These are phyloP conservation scores for Aspergillus sparsus DNA, from an alignment of 495 filamentous ascomycete species.

Conservation along the genomic window DNA sequence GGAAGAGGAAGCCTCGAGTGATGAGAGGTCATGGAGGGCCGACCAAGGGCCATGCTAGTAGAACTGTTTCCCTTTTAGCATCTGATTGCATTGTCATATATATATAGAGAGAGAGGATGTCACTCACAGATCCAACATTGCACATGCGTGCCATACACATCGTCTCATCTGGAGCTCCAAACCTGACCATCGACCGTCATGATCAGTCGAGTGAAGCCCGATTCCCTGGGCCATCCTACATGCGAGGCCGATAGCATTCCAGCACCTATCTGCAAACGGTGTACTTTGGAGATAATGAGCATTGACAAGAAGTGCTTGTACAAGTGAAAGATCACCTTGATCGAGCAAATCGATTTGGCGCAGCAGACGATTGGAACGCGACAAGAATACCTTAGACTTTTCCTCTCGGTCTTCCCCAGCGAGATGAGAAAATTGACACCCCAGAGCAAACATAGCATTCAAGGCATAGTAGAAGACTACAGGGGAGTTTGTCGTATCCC, in stretches of 20 bases:
- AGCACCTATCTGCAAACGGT: conserved; percentile 45
- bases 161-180: conserved; percentile 43
- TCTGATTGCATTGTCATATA: background rate
- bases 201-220: conserved; percentile 41
- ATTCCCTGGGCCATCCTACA: conserved; percentile 49
- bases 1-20: conserved; percentile 31
- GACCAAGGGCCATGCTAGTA: conserved; percentile 49
- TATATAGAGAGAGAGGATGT: background rate
- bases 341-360: conserved; percentile 44
- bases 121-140: conserved; percentile 47
- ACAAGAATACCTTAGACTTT: conserved; percentile 43
- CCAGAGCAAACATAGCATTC: conserved; percentile 46
- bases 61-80: conserved; percentile 28
- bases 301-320: conserved; percentile 48
- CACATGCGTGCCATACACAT: conserved; percentile 49
- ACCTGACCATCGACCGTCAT: conserved; percentile 17
- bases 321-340: conserved; percentile 41
- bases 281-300: conserved; percentile 48
- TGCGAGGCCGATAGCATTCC: conserved; percentile 50
- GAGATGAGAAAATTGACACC: conserved; percentile 44
- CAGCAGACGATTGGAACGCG: conserved; percentile 24
- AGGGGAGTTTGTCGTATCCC: conserved; percentile 36
- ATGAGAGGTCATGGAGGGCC: conserved; percentile 47
- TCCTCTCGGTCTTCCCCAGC: conserved; percentile 35
- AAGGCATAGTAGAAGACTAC: conserved; percentile 48